These are phyloP conservation scores for Oemleria cerasiformis DNA, from an alignment of 306 rosid species.

Conservation along the genomic window DNA sequence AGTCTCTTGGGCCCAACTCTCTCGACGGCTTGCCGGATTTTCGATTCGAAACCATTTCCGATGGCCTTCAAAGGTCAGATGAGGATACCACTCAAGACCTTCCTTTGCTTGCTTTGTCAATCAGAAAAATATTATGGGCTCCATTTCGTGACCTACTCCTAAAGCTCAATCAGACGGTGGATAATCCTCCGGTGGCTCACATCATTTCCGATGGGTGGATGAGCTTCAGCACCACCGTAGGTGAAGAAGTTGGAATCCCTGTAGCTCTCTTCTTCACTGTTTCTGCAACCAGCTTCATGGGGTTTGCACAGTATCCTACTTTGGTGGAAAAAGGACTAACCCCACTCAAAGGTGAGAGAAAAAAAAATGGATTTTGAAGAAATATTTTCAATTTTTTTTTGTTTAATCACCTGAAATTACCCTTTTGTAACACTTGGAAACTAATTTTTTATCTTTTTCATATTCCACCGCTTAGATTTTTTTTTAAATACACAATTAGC, in stretches of 20 bases:
- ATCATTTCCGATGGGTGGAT: constrained; percentile 9
- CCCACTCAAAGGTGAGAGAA: constrained; percentile 14
- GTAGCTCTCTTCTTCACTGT: background rate
- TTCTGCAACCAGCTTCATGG: background rate
- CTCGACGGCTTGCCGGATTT: constrained; percentile 2
- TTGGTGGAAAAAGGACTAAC: constrained; percentile 3
- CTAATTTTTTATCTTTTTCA: background rate
- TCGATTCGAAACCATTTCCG: constrained; percentile 20
- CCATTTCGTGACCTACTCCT: constrained; percentile 9
- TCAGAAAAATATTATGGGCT: background rate
- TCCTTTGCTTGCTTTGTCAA: background rate
- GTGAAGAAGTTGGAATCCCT: background rate
- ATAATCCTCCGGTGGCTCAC: background rate
- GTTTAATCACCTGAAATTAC: too few species aligned
- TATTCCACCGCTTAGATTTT: too few species aligned
- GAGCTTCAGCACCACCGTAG: background rate
- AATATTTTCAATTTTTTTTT: too few species aligned
- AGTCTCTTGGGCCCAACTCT: constrained; percentile 10
- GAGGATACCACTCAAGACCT: background rate
- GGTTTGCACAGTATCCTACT: background rate
- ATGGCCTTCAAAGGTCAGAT: constrained; percentile 2
- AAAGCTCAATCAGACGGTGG: constrained; percentile 4
- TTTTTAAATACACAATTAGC: too few species aligned
- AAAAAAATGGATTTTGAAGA: too few species aligned
- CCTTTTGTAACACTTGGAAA: too few species aligned